Evolutionary conservation across 1,139 yeast genomes (phyloP).

Genomic region (Lodderomyces theae): DNA sequence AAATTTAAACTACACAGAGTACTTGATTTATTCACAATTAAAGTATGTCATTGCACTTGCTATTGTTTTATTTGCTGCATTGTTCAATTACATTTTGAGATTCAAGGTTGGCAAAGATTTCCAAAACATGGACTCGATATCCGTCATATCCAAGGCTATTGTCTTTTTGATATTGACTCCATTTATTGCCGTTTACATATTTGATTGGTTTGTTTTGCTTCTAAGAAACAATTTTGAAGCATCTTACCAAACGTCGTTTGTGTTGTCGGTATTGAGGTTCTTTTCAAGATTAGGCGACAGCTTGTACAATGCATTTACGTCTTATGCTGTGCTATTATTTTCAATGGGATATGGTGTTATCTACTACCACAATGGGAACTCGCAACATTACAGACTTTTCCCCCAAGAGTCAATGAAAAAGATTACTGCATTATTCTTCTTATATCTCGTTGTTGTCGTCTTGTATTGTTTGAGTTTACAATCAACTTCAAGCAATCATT

Average conservation of each 20-base stretch:
- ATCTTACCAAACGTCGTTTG: conserved; percentile 7
- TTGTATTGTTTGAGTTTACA: not conserved
- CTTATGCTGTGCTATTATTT: conserved; percentile 25
- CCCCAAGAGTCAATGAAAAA: conserved; percentile 22
- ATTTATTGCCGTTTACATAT: conserved; percentile 13
- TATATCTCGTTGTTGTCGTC: conserved; percentile 11
- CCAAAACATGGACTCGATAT: conserved; percentile 30
- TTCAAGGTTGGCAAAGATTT: conserved; percentile 31
- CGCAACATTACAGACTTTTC: conserved; percentile 27
- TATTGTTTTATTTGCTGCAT: conserved; percentile 19
- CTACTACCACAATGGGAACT: conserved; percentile 26
- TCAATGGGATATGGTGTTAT: conserved; percentile 43
- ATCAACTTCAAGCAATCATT: not conserved
- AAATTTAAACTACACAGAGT: conserved; percentile 21
- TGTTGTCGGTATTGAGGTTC: conserved; percentile 4
- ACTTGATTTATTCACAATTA: conserved; percentile 21
- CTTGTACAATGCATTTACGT: conserved; percentile 8
- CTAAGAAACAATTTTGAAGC: conserved; percentile 19
- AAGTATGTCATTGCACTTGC: conserved; percentile 20
- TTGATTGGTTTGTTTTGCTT: conserved; percentile 16
- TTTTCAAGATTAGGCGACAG: conserved; percentile 6
- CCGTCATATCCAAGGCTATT: conserved; percentile 33
- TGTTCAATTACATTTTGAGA: conserved; percentile 28
- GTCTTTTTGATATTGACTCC: conserved; percentile 33
- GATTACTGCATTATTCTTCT: conserved; percentile 18